Conservation (phyloP, 2,329 filamentous ascomycete genomes). For the Trichoderma simmonsii region DNA sequence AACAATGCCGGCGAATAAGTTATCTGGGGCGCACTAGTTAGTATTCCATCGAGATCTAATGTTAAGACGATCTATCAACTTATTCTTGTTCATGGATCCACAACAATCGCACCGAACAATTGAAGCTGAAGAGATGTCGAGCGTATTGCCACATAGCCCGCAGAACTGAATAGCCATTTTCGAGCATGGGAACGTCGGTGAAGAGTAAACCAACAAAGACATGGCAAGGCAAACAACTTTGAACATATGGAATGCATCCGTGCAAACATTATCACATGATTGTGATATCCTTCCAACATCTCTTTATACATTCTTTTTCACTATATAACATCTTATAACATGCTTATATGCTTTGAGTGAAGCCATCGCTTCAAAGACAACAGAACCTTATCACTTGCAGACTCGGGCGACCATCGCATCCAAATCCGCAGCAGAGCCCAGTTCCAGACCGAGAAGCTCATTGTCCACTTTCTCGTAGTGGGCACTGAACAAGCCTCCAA, state of each 20-base stretch:
- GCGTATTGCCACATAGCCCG: background rate
- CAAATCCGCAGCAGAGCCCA: too few relatives aligned
- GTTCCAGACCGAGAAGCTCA: too few relatives aligned
- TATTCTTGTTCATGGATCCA: background rate
- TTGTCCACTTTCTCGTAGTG: too few relatives aligned
- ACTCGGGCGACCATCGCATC: too few relatives aligned
- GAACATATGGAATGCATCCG: background rate
- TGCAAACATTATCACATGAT: background rate
- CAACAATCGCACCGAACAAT: background rate
- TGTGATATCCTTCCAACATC: too few relatives aligned
- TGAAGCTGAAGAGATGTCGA: background rate
- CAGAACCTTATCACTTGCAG: too few relatives aligned
- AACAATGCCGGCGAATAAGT: background rate
- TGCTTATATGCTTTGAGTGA: too few relatives aligned
- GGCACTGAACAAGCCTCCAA: too few relatives aligned
- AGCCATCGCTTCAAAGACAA: too few relatives aligned
- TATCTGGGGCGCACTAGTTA: background rate
- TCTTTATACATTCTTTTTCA: too few relatives aligned
- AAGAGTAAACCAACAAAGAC: background rate
- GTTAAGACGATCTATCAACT: background rate
- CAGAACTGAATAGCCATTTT: background rate
- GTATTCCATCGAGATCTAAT: background rate
- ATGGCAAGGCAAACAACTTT: background rate
- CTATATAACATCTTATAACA: too few relatives aligned
- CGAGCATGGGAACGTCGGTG: background rate